Evolutionary conservation across 23 red algal species (phyloP), one percentile per base, ranked within the genome.

Genomic region (Porphyridium purpureum): DNA sequence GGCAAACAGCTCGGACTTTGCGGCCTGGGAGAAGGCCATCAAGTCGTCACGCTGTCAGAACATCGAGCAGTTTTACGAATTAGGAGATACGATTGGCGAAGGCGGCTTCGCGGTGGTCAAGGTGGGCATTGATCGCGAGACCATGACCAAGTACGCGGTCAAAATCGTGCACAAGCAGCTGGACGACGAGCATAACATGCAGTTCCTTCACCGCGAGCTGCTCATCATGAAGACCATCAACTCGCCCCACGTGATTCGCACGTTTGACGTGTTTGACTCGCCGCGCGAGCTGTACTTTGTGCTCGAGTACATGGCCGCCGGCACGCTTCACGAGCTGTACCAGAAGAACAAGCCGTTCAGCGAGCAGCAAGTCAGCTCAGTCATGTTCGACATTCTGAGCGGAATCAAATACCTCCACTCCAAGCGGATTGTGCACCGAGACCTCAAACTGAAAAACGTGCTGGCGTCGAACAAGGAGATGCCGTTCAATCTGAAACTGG

Each of bases 91-190:
- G 25, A 54, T 94, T 7, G 88, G 88, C 20, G 88, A 84, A 17
- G 88, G 88, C 26, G 88, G 77, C 5, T 94, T 94, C 49, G 88
- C 78, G 33, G 69, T 72, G 14, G 88, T 94, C 4, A 58, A 75
- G 35, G 70, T 83, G 54, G 88, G 69, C 50, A 56, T 76, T 33
- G 88, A 94, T 61, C 71, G 77, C 31, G 74, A 62, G 11, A 94
- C 78, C 31, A 49, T 75, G 3, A 71, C 84, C 49, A 60, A 94
- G 71, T 80, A 67, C 14, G 88, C 88, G 15, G 78, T 94, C 29
- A 94, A 94, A 47, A 69, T 94, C 22, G 84, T 94, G 38, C 61
- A 83, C 24, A 94, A 94, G 57, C 66, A 82, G 35, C 50, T 35
- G 21, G 75, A 73, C 40, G 66, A 83, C 33, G 76, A 85, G 48